phyloP scores from a whole-genome alignment of 73 alveolate species.

The Uronychia binucleata region DNA sequence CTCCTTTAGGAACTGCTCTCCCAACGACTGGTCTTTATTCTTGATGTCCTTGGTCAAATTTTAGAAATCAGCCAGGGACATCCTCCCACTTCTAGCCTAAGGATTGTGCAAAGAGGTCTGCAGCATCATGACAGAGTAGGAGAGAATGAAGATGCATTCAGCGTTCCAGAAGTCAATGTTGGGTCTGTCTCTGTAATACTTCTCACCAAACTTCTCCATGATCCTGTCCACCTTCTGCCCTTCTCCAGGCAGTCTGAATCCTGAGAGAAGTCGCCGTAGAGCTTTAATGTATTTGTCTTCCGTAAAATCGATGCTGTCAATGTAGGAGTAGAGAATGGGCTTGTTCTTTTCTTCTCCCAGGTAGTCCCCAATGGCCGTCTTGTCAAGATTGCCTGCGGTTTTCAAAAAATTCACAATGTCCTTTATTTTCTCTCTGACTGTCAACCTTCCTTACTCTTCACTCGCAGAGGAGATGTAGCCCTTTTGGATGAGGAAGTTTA shows the following conservation, averaged over 20 bases:
- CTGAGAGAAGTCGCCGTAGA: conserved; percentile 79
- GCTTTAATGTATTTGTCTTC: conserved; percentile 84
- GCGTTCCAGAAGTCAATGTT: conserved; percentile 72
- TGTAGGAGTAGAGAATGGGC: conserved; percentile 82
- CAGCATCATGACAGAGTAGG: conserved; percentile 95
- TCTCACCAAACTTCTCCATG: conserved; percentile 96
- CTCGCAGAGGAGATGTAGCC: conserved; percentile 62
- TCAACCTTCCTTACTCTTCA: conserved; percentile 13
- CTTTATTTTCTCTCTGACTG: conserved; percentile 51
- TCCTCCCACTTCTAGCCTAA: conserved; percentile 77
- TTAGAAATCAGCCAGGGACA: conserved; percentile 72
- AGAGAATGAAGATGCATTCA: conserved; percentile 84
- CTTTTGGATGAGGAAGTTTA: conserved; percentile 75
- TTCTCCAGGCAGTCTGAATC: conserved; percentile 98
- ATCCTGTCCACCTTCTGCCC: conserved; percentile 97
- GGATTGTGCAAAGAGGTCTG: conserved; percentile 98
- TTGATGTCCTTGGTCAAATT: conserved; percentile 78
- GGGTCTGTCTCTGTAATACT: neutral
- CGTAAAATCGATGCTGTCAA: conserved; percentile 85
- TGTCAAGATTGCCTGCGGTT: conserved; percentile 70
- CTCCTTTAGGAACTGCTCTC: conserved; percentile 79
- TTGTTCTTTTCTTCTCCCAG: conserved; percentile 88
- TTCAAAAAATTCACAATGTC: conserved; percentile 76
- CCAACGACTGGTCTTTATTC: conserved; percentile 73
- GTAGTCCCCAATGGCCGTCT: conserved; percentile 93